Percentiles rank a stretch among this genome's conserved stretches.
Conservation (phyloP, 2,329 filamentous ascomycete genomes). For the Ceratocystis colombiana region DNA sequence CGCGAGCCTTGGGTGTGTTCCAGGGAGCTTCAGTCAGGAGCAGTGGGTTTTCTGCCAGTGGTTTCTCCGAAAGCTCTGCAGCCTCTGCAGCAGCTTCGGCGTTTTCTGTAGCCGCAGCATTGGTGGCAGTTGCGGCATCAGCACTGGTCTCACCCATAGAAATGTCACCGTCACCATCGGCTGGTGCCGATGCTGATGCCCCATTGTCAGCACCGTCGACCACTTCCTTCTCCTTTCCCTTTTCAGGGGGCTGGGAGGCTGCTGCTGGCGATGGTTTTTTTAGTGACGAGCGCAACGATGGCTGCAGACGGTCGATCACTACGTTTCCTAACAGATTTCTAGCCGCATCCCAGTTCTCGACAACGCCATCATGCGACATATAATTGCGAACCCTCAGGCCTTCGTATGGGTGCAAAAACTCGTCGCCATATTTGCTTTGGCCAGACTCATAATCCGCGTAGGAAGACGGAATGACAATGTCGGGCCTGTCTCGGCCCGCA, state of each 20-base stretch:
- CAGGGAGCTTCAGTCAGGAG: constrained; percentile 90
- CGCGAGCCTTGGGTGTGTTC: constrained; percentile 77
- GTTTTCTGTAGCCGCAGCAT: constrained; percentile 27
- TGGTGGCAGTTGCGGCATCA: constrained; percentile 16
- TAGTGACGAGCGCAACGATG: constrained; percentile 61
- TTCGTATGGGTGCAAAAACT: constrained; percentile 67
- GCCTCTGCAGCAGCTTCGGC: constrained; percentile 19
- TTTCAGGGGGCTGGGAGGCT: constrained; percentile 53
- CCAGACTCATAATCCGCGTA: constrained; percentile 55
- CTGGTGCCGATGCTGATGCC: constrained; percentile 34
- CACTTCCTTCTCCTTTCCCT: constrained; percentile 36
- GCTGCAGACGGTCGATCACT: constrained; percentile 78
- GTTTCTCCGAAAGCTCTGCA: constrained; percentile 54
- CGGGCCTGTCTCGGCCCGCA: constrained; percentile 93
- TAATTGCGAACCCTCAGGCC: constrained; percentile 83
- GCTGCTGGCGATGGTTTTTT: constrained; percentile 36
- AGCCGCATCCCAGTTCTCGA: constrained; percentile 93
- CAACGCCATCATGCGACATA: constrained; percentile 76
- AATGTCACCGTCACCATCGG: constrained; percentile 53
- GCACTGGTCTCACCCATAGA: constrained; percentile 41
- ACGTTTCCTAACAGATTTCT: constrained; percentile 86
- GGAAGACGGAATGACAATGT: constrained; percentile 81
- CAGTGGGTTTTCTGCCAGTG: constrained; percentile 78
- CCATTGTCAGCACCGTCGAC: constrained; percentile 52
- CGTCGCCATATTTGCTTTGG: constrained; percentile 72